Evolutionary conservation across 2,329 filamentous ascomycete genomes (phyloP), one percentile per base, ranked within the genome.

Genomic region (Neopestalotiopsis sp.): DNA sequence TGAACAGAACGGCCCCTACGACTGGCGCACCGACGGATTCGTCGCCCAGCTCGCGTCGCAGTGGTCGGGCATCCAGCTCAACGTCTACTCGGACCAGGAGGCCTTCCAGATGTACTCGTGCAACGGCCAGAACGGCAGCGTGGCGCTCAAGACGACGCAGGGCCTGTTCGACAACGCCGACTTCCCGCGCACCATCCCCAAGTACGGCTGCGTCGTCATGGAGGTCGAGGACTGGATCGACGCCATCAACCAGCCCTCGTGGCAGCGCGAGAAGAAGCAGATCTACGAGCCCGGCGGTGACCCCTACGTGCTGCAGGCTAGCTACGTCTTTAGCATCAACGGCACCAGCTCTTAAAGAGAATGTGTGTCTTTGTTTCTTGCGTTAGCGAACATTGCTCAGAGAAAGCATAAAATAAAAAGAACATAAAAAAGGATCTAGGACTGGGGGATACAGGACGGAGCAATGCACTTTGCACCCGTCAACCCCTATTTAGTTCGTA

Each of bases 221-320:
- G 95, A 98, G 83, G 93, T 96, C 13, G 89, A 98, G 85, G 94
- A 96, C 79, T 98, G 90, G 89, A 97, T 98, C 76, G 95, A 97
- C 78, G 94, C 87, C 32, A 96, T 98, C 82, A 98, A 97, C 82
- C 89, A 97, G 74, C 95, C 95, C 0, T 89, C 94, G 80, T 98
- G 95, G 95, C 90, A 90, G 69, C 88, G 95, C 67, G 81, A 84
- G 61, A 77, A 76, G 67, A 90, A 86, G 81, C 89, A 91, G 76
- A 82, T 92, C 69, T 91, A 82, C 74, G 84, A 81, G 38, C 90
- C 90, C 0, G 88, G 85, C 9, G 88, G 83, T 67, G 86, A 86
- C 70, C 87, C 88, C 3, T 91, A 89, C 75, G 84, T 89, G n/a
- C 80, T 91, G 71, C 84, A 89, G 80, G 89, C 89, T 4, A 87